These are phyloP conservation scores for Nephelium lappaceum DNA, from an alignment of 345 rosid genomes.

Conservation along the genomic window DNA sequence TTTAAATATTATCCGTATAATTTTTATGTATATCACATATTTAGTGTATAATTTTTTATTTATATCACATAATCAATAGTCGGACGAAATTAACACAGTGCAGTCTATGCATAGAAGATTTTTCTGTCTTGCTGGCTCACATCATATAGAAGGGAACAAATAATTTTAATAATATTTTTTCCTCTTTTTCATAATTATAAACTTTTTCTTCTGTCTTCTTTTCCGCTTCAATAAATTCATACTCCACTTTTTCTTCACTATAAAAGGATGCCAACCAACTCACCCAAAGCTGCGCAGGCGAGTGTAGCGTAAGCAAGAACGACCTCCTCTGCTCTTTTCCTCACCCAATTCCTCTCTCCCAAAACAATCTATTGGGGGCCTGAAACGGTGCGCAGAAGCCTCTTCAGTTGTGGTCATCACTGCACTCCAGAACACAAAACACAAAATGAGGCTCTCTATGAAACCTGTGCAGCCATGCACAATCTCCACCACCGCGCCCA, in stretches of 20 bases:
- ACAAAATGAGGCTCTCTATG: constrained; percentile 27
- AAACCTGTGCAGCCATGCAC: constrained; percentile 30
- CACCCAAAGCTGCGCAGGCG: background rate
- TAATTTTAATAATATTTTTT: background rate
- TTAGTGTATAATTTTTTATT: no score
- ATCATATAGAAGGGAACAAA: no score
- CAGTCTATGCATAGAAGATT: background rate
- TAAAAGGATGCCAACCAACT: constrained; percentile 6
- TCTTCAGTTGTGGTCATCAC: background rate
- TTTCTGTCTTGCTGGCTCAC: background rate
- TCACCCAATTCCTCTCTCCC: background rate
- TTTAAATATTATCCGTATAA: no score
- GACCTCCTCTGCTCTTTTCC: background rate
- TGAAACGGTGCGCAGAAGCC: background rate
- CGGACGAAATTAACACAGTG: no score
- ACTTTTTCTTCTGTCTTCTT: background rate
- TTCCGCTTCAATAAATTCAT: background rate
- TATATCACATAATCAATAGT: no score
- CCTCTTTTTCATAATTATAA: background rate
- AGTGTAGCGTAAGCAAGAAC: background rate
- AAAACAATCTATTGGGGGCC: background rate
- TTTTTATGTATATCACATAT: no score
- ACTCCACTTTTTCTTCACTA: constrained; percentile 15
- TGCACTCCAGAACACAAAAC: background rate
- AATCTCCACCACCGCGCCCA: background rate